Evolutionary conservation across 179 eudicot species (phyloP).

Genomic region (Monotropa hypopitys): DNA sequence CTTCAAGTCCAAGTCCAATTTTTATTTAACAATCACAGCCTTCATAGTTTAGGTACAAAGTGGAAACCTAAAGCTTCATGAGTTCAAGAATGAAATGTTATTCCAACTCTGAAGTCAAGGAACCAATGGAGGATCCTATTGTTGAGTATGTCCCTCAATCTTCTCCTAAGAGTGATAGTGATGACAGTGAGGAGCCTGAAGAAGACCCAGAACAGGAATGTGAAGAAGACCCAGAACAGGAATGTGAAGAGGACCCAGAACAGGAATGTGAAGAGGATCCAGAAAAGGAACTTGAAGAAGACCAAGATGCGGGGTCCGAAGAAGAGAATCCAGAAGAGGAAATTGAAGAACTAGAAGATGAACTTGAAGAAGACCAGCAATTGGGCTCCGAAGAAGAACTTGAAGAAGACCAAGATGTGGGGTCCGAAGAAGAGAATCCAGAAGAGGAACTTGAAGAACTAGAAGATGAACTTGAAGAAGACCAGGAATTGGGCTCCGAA

Average conservation of each 20-base stretch:
- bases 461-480: constrained; percentile 1
- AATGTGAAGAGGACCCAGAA: too few species aligned
- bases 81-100: background rate
- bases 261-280: too few species aligned
- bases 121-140: constrained; percentile 3
- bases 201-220: too few species aligned
- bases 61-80: background rate
- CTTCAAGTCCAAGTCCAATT: background rate
- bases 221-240: too few species aligned
- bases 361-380: too few species aligned
- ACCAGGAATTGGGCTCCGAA: constrained; percentile 2
- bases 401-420: too few species aligned
- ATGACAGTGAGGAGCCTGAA: constrained; percentile 7
- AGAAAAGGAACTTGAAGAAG: too few species aligned
- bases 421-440: too few species aligned
- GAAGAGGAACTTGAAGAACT: constrained; percentile 9
- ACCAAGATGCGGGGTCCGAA: too few species aligned
- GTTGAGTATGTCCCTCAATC: background rate
- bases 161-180: constrained; percentile 4
- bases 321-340: too few species aligned
- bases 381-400: too few species aligned
- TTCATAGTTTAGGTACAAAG: constrained; percentile 5
- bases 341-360: too few species aligned
- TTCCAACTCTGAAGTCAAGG: background rate
- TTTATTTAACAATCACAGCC: background rate